A percentile compares a stretch with the other conserved stretches of the same genome.
These are phyloP conservation scores for Gracilaria domingensis DNA, from an alignment of 23 red algal species.

Conservation along the genomic window DNA sequence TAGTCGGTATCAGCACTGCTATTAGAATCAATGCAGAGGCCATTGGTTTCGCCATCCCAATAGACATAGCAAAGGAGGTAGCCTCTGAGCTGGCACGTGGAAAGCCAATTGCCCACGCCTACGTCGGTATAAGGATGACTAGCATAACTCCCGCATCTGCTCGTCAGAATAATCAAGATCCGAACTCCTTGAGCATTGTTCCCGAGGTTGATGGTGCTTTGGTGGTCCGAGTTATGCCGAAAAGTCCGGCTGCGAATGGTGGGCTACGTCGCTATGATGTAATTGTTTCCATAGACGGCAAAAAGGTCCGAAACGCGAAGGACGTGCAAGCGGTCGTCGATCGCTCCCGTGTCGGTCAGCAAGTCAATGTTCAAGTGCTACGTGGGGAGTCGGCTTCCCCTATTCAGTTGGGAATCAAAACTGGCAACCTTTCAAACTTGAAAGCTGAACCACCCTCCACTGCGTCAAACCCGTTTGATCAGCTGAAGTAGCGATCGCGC, in stretches of 20 bases:
- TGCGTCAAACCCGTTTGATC: neutral
- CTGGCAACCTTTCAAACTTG: slow-evolving; percentile 82
- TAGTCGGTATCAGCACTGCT: slow-evolving; percentile 96
- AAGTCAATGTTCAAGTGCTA: slow-evolving; percentile 80
- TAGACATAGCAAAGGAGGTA: slow-evolving; percentile 92
- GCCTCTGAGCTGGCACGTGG: slow-evolving; percentile 81
- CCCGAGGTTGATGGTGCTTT: slow-evolving; percentile 96
- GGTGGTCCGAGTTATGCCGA: slow-evolving; percentile 90
- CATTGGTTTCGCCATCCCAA: slow-evolving; percentile 99
- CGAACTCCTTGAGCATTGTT: slow-evolving; percentile 90
- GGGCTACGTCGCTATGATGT: slow-evolving; percentile 96
- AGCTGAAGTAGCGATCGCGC: neutral
- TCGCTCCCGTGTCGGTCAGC: slow-evolving; percentile 85
- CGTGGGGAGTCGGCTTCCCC: slow-evolving; percentile 66
- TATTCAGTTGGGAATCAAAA: slow-evolving; percentile 80
- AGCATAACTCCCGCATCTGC: slow-evolving; percentile 89
- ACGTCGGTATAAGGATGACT: slow-evolving; percentile 94
- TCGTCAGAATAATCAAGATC: slow-evolving; percentile 92
- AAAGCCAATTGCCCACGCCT: slow-evolving; percentile 93
- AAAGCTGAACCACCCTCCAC: neutral
- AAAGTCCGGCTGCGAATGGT: slow-evolving; percentile 92
- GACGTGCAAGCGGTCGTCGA: slow-evolving; percentile 92
- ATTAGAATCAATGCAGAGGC: slow-evolving; percentile 97
- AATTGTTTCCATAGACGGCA: slow-evolving; percentile 91
- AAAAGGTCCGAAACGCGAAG: slow-evolving; percentile 72